Conservation (phyloP, 2,329 filamentous ascomycete genomes). For the Claviceps citrina region DNA sequence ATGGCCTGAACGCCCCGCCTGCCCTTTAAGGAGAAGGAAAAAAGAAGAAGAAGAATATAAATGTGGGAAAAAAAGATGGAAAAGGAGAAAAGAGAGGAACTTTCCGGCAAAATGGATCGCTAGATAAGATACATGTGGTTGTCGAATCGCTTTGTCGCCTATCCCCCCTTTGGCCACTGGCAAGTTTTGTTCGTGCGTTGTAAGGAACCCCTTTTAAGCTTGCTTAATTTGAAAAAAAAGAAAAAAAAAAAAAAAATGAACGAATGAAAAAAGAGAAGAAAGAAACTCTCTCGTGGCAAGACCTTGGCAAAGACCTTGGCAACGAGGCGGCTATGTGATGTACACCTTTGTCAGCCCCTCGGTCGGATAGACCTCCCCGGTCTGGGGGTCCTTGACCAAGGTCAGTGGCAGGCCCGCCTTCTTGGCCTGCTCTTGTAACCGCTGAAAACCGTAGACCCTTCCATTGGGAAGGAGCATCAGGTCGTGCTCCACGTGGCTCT, state of each 20-base stretch:
- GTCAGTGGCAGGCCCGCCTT: conserved; percentile 57
- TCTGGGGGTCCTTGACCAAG: conserved; percentile 63
- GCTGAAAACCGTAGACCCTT: conserved; percentile 63
- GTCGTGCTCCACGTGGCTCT: conserved; percentile 82
- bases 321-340: conserved; percentile 45
- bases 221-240: not conserved
- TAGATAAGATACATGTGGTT: too few species aligned
- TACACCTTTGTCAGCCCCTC: conserved; percentile 70
- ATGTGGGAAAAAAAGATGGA: not conserved
- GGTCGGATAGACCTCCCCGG: conserved; percentile 49
- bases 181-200: too few species aligned
- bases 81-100: not conserved
- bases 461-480: conserved; percentile 77
- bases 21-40: too few species aligned
- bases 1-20: not conserved
- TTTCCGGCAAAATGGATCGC: too few species aligned
- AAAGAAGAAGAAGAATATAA: too few species aligned
- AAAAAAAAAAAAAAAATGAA: not conserved
- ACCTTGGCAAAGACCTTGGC: too few species aligned
- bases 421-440: conserved; percentile 59
- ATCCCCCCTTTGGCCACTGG: too few species aligned
- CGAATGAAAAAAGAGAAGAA: not conserved
- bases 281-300: too few species aligned
- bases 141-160: too few species aligned
- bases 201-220: too few species aligned